Conservation (phyloP, 305 asterid genomes). For the Solanum aculeatissimum region DNA sequence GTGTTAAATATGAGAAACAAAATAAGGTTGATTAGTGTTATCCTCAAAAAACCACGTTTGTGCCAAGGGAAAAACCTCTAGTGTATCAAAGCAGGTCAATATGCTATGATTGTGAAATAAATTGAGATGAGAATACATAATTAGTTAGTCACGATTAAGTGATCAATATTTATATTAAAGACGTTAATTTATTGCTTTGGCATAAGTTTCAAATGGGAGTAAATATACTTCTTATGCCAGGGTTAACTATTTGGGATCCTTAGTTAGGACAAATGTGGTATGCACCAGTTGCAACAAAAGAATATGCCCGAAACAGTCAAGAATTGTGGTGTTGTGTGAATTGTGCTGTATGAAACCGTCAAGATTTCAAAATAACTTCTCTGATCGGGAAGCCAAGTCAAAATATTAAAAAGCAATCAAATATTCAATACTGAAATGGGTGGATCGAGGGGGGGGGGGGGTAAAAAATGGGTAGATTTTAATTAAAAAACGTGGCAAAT, state of each 20-base stretch:
- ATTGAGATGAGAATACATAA: neutral
- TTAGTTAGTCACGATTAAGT: neutral
- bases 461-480: neutral
- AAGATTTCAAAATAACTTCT: too few species aligned
- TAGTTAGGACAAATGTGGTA: neutral
- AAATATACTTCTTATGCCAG: neutral
- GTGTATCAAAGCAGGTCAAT: neutral
- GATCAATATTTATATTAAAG: neutral
- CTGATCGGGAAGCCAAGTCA: too few species aligned
- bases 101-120: neutral
- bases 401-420: too few species aligned
- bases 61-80: neutral
- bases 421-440: too few species aligned
- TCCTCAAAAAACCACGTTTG: neutral
- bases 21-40: neutral
- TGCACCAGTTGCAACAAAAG: neutral
- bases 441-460: neutral
- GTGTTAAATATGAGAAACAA: neutral
- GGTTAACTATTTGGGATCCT: too few species aligned
- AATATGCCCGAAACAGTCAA: neutral
- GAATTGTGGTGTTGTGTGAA: neutral
- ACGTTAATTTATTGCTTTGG: neutral
- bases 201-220: neutral
- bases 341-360: neutral
- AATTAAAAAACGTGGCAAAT: neutral